These are phyloP conservation scores for Melaleuca quinquenervia DNA, from an alignment of 345 rosid genomes.

Conservation along the genomic window DNA sequence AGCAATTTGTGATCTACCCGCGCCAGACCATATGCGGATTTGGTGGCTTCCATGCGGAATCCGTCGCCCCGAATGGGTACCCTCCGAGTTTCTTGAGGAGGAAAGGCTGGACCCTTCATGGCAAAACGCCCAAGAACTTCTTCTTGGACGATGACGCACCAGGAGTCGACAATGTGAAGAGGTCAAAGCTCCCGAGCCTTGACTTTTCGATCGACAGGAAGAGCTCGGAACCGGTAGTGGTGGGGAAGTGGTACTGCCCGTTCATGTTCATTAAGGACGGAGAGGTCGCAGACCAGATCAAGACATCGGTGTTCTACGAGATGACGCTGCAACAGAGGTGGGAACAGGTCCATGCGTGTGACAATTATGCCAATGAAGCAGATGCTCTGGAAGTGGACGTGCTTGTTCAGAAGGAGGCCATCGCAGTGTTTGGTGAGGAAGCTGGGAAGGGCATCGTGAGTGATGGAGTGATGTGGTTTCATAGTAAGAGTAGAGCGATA, in stretches of 20 bases:
- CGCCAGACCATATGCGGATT: background rate
- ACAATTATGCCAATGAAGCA: background rate
- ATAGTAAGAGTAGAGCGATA: constrained; percentile 3
- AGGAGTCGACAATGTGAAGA: constrained; percentile 28
- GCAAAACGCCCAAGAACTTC: constrained; percentile 10
- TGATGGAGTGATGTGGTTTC: constrained; percentile 29
- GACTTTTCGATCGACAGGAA: constrained; percentile 1
- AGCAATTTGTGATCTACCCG: constrained; percentile 18
- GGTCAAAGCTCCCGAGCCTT: constrained; percentile 32
- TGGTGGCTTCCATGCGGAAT: constrained; percentile 18
- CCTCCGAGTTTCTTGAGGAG: constrained; percentile 39
- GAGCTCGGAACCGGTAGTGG: constrained; percentile 6
- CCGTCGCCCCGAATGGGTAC: constrained; percentile 29
- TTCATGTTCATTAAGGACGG: constrained; percentile 46
- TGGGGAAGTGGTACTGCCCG: constrained; percentile 66
- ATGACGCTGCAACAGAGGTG: constrained; percentile 48
- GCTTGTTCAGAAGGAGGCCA: constrained; percentile 16
- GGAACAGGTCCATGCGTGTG: constrained; percentile 34
- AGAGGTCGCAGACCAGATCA: constrained; percentile 21
- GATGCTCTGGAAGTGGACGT: constrained; percentile 7
- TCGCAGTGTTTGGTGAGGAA: constrained; percentile 9
- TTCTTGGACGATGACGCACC: constrained; percentile 26
- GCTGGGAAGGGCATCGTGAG: background rate
- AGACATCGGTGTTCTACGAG: constrained; percentile 26
- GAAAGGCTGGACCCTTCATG: constrained; percentile 28